Percentiles rank a stretch among this genome's conserved stretches.
Conservation (phyloP, 805 yeast species). For the Zygosaccharomyces lentus region DNA sequence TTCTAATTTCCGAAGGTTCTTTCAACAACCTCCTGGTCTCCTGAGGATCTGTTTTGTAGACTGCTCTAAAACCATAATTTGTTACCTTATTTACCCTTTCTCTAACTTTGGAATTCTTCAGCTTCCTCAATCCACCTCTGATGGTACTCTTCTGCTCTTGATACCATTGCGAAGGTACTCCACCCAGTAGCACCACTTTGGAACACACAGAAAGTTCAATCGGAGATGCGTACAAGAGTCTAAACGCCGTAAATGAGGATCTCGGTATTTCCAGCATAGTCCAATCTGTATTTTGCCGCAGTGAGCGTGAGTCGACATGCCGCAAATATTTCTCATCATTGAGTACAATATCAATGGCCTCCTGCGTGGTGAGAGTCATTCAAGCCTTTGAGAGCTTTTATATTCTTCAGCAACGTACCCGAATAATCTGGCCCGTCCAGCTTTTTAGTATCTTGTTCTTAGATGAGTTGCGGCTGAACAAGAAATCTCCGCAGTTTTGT, state of each 20-base stretch:
- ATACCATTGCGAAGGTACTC: slow-evolving; percentile 55
- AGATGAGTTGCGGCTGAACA: not conserved
- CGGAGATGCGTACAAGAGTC: slow-evolving; percentile 51
- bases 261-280: slow-evolving; percentile 39
- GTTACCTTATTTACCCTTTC: slow-evolving; percentile 8
- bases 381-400: not conserved
- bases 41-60: slow-evolving; percentile 6
- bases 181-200: slow-evolving; percentile 49
- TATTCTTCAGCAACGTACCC: too few relatives aligned
- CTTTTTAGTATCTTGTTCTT: not conserved
- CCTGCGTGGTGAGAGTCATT: slow-evolving; percentile 16
- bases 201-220: slow-evolving; percentile 47
- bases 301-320: slow-evolving; percentile 12
- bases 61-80: slow-evolving; percentile 12
- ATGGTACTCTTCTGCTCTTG: slow-evolving; percentile 12
- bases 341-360: slow-evolving; percentile 15
- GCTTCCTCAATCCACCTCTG: slow-evolving; percentile 11
- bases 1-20: not conserved
- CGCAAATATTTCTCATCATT: slow-evolving; percentile 20
- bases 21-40: not conserved
- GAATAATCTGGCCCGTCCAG: too few relatives aligned
- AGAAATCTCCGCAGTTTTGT: not conserved
- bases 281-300: slow-evolving; percentile 1
- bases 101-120: not conserved
- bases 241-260: slow-evolving; percentile 56